phyloP scores from a whole-genome alignment of 1,284 basidiomycete genomes.

The Boletus mariae region DNA sequence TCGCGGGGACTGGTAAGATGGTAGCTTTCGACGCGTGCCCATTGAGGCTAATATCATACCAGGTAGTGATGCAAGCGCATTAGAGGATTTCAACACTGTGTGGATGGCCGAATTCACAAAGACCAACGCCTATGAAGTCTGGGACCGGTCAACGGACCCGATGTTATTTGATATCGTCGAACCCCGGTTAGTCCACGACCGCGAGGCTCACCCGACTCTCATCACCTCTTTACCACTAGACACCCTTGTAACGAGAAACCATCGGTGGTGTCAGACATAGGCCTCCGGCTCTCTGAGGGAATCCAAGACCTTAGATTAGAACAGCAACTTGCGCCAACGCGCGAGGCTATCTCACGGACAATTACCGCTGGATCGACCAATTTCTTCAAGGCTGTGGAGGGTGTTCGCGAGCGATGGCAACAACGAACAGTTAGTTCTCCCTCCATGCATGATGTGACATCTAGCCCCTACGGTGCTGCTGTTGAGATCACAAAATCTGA shows the following conservation, averaged over 20 bases:
- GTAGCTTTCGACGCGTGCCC: not conserved
- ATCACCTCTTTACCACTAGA: constrained; percentile 34
- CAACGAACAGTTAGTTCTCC: constrained; percentile 42
- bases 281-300: constrained; percentile 83
- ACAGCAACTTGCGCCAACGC: constrained; percentile 83
- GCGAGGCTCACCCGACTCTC: constrained; percentile 2
- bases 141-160: constrained; percentile 85
- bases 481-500: constrained; percentile 50
- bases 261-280: constrained; percentile 85
- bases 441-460: constrained; percentile 28
- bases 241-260: constrained; percentile 89
- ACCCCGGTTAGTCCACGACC: constrained; percentile 56
- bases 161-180: constrained; percentile 91
- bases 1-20: constrained; percentile 54
- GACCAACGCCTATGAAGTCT: constrained; percentile 82
- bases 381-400: constrained; percentile 85
- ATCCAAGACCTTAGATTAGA: constrained; percentile 88
- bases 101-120: constrained; percentile 84
- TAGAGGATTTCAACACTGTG: constrained; percentile 76
- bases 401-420: constrained; percentile 73
- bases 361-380: constrained; percentile 72
- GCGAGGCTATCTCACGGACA: constrained; percentile 79
- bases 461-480: constrained; percentile 31
- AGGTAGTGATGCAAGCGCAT: constrained; percentile 45
- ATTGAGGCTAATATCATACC: constrained; percentile 7